Evolutionary conservation across 2,329 filamentous ascomycete genomes (phyloP).

Genomic region (Colletotrichum sp.): DNA sequence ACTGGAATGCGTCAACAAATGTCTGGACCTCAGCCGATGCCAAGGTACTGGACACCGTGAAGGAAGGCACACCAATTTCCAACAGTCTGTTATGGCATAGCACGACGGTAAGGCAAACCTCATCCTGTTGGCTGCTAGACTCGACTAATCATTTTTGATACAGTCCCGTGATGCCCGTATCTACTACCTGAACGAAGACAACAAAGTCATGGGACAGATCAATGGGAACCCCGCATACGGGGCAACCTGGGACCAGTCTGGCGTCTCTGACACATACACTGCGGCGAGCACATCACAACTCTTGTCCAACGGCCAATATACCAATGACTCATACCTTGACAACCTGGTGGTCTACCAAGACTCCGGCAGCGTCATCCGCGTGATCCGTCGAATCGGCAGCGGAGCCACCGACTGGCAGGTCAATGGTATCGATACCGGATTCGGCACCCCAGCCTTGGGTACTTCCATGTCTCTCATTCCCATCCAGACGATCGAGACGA

Average conservation of each 20-base stretch:
- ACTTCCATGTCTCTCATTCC: constrained; percentile 10
- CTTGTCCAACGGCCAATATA: constrained; percentile 15
- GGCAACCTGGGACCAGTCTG: constrained; percentile 12
- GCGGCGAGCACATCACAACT: not conserved
- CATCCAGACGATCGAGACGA: not conserved
- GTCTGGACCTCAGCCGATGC: not conserved
- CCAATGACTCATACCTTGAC: not conserved
- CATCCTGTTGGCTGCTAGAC: no score
- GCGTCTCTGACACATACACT: constrained; percentile 3
- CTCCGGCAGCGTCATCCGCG: not conserved
- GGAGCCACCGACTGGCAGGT: constrained; percentile 3
- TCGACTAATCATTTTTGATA: not conserved
- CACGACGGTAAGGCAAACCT: not conserved
- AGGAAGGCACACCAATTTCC: constrained; percentile 17
- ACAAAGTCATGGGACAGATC: constrained; percentile 13
- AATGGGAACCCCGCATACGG: not conserved
- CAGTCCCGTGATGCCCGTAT: constrained; percentile 13
- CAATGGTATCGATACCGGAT: not conserved
- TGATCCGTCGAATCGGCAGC: constrained; percentile 3
- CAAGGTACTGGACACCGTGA: not conserved
- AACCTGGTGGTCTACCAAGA: constrained; percentile 19
- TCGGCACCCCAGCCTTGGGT: not conserved
- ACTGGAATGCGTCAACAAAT: constrained; percentile 12
- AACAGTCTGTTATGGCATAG: constrained; percentile 18
- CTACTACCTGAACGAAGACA: constrained; percentile 9